These are phyloP conservation scores for Toxoplasma gondii DNA, from an alignment of 169 alveolate genomes.

Conservation along the genomic window DNA sequence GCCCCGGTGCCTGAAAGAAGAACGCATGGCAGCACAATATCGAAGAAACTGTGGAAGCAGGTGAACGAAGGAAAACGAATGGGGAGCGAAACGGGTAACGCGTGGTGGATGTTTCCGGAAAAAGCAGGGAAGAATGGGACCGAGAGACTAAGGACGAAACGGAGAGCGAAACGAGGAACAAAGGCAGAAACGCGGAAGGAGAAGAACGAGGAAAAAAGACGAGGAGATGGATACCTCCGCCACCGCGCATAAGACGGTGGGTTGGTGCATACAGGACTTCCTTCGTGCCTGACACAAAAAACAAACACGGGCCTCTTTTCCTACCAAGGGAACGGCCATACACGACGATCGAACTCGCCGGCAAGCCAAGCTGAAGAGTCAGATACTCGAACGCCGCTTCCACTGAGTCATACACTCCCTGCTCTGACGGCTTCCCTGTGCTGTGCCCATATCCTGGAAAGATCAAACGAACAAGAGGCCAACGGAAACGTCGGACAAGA, in stretches of 20 bases:
- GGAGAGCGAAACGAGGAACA: background rate
- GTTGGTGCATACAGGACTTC: too few relatives aligned
- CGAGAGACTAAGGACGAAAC: background rate
- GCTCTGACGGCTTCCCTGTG: constrained; percentile 84
- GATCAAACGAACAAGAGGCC: background rate
- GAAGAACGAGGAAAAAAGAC: background rate
- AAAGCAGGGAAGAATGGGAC: background rate
- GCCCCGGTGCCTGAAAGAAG: constrained; percentile 37
- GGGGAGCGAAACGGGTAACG: background rate
- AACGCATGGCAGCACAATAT: background rate
- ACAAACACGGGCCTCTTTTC: background rate
- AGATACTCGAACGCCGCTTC: constrained; percentile 85
- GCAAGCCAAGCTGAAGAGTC: constrained; percentile 67
- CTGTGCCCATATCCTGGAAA: constrained; percentile 82
- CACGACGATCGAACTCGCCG: constrained; percentile 79
- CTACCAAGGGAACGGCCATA: constrained; percentile 93
- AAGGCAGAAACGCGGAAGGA: background rate
- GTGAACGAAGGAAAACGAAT: background rate
- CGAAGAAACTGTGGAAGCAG: background rate
- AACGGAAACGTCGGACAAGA: background rate
- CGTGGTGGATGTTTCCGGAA: background rate
- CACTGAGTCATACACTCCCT: constrained; percentile 81
- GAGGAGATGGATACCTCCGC: background rate
- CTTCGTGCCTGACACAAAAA: background rate
- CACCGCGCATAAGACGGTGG: background rate